phyloP scores from a whole-genome alignment of 257 asterid genomes.

The Verbascum thapsus region DNA sequence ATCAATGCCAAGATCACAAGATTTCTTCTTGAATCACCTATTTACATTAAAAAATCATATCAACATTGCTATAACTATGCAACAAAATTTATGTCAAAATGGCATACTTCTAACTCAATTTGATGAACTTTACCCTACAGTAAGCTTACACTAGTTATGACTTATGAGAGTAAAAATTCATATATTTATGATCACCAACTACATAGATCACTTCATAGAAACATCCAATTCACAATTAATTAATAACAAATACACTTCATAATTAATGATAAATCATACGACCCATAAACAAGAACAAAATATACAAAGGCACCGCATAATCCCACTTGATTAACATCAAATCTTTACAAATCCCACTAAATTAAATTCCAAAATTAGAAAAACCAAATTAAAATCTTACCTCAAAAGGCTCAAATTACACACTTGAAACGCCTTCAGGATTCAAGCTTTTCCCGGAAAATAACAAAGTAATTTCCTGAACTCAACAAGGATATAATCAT shows the following conservation, averaged over 20 bases:
- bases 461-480: constrained; percentile 15
- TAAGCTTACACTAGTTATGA: neutral
- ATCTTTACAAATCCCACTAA: neutral
- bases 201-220: constrained; percentile 2
- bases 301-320: too few species aligned
- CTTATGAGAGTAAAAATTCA: neutral
- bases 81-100: neutral
- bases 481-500: neutral
- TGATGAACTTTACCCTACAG: neutral
- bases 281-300: neutral
- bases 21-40: constrained; percentile 23
- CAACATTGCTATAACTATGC: neutral
- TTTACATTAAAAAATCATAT: constrained; percentile 5
- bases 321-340: constrained; percentile 2
- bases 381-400: constrained; percentile 28
- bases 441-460: constrained; percentile 29
- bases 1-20: constrained; percentile 2
- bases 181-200: constrained; percentile 6
- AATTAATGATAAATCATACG: neutral
- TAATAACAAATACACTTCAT: neutral
- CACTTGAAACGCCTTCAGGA: constrained; percentile 26
- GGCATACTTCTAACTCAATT: neutral
- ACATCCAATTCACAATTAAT: neutral
- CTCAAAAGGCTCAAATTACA: constrained; percentile 22
- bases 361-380: constrained; percentile 17